Conservation (phyloP, 116 monocot genomes). For the Posidonia oceanica region DNA sequence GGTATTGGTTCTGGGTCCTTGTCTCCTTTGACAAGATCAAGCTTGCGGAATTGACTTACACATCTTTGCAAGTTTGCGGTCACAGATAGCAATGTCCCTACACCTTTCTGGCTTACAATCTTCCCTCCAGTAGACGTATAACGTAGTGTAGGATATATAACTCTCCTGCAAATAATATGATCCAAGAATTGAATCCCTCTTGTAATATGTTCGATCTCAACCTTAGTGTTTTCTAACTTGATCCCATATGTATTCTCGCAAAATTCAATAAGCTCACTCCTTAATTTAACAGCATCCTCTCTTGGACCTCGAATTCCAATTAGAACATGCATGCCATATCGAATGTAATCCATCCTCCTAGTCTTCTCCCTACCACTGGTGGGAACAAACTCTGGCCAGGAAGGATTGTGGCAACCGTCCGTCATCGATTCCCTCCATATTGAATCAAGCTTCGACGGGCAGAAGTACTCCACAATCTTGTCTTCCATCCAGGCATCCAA, state of each 20-base stretch:
- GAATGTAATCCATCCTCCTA: slow-evolving; percentile 53
- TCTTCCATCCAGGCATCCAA: slow-evolving; percentile 69
- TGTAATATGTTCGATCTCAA: slow-evolving; percentile 64
- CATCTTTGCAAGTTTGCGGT: slow-evolving; percentile 58
- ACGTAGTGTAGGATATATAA: slow-evolving; percentile 50
- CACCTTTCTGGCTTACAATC: slow-evolving; percentile 60
- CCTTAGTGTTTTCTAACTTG: slow-evolving; percentile 32
- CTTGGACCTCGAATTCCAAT: slow-evolving; percentile 65
- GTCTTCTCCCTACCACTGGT: slow-evolving; percentile 48
- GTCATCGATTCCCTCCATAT: slow-evolving; percentile 56
- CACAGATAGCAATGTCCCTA: slow-evolving; percentile 67
- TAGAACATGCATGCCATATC: slow-evolving; percentile 58
- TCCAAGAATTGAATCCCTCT: slow-evolving; percentile 73
- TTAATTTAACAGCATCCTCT: slow-evolving; percentile 53
- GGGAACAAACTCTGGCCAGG: slow-evolving; percentile 79
- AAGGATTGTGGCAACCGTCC: slow-evolving; percentile 61
- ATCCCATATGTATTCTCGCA: slow-evolving; percentile 37
- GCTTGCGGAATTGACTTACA: slow-evolving; percentile 39
- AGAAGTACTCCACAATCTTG: slow-evolving; percentile 33
- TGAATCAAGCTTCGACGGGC: slow-evolving; percentile 47
- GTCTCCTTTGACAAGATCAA: slow-evolving; percentile 76
- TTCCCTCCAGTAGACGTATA: slow-evolving; percentile 52
- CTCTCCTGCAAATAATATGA: slow-evolving; percentile 56
- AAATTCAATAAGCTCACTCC: slow-evolving; percentile 50
- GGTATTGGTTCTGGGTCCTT: slow-evolving; percentile 73